Evolutionary conservation across 208 protist species (phyloP).

Genomic region (Trichomonas vaginalis): DNA sequence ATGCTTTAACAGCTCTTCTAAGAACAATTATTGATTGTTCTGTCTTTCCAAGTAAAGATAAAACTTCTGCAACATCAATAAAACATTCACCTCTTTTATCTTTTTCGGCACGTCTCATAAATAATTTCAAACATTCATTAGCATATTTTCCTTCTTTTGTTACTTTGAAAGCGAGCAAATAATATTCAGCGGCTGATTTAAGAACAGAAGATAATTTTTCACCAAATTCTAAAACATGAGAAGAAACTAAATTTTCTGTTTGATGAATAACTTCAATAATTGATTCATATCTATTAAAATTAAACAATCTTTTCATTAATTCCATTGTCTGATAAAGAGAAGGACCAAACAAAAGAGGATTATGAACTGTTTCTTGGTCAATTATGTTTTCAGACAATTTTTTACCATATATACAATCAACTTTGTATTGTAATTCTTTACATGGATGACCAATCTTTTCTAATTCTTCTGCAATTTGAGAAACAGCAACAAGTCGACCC

Average conservation of each 20-base stretch:
- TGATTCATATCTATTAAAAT: background rate
- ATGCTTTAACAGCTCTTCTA: background rate
- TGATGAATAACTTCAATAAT: background rate
- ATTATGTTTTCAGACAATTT: background rate
- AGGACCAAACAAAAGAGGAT: background rate
- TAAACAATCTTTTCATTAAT: background rate
- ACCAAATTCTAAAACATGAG: background rate
- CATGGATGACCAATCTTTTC: background rate
- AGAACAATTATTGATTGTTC: background rate
- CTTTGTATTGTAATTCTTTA: background rate
- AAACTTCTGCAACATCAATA: background rate
- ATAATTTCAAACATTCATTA: background rate
- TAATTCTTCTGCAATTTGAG: background rate
- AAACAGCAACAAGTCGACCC: background rate
- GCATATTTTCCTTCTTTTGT: background rate
- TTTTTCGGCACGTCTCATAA: background rate
- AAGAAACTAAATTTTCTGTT: background rate
- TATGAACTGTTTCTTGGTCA: background rate
- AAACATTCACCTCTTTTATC: background rate
- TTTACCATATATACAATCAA: background rate
- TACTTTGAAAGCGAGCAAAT: background rate
- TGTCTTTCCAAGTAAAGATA: background rate
- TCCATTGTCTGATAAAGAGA: background rate
- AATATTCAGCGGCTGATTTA: background rate
- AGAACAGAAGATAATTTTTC: background rate